Evolutionary conservation across 2,329 filamentous ascomycete species (phyloP), one percentile per base, ranked within the genome.

Genomic region (Xylariaceae sp.): DNA sequence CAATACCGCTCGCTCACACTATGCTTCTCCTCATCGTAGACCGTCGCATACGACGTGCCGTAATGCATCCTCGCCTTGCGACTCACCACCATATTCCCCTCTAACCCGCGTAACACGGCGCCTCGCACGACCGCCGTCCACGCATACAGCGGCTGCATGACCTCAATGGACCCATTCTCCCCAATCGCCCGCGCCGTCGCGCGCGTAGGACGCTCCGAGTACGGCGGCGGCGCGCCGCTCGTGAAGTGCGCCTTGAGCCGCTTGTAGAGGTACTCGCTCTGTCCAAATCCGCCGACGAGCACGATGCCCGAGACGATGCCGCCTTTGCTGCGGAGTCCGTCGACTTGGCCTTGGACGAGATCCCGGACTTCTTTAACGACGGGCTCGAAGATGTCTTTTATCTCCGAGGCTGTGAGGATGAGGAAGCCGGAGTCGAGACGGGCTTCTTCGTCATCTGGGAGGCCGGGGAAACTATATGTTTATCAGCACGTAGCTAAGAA

Each of bases 121-220:
- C 89, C 89, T 60, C 89, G 79, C 4, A 92, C 88, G 1, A 92
- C 88, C 0, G 88, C 88, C 6, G 88, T 92, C 88, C 89, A 92
- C 1, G 89, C 88, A 70, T 92, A 89, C 55, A 92, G 81, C 0
- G 88, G 88, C 73, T 93, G 89, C 82, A 92, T 89, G 34, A 92
- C 87, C 73, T 92, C 88, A 45, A 92, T 86, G 1, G 82, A 84
- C 3, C 80, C 80, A 39, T 78, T 76, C 53, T 65, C 78, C 35
- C 77, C 74, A 23, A 79, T 69, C 1, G 79, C 73, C 10, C 69
- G 74, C 7, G 74, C 76, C 57, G 77, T 80, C 2, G 83, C 81
- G 65, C 89, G 87, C 0, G 88, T 90, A 4, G 88, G 88, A 37
- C 82, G 76, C 72, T 90, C 87, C 45, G 84, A 89, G 68, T 92